Evolutionary conservation across 2,329 filamentous ascomycete species (phyloP), one percentile per base, ranked within the genome.

Genomic region (Verticillium albo-atrum): DNA sequence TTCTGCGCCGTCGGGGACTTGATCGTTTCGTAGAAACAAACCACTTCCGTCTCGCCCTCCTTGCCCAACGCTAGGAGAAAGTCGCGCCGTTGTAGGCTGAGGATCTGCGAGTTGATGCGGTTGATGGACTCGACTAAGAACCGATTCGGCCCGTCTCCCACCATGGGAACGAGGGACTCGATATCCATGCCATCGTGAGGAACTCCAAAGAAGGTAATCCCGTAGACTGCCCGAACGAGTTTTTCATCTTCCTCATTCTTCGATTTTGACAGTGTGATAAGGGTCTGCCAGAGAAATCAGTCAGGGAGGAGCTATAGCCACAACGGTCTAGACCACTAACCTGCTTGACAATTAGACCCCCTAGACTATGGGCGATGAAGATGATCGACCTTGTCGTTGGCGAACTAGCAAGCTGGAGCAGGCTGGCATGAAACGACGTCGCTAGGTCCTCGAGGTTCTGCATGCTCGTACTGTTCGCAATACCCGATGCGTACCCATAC

Each of bases 1-100:
- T 61, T 27, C 54, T 59, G 54, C 61, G 68, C 67, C 17, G 68
- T 68, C 9, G 61, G 67, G 20, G 67, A 70, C 42, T 58, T 23
- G 14, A 60, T 20, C 2, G 68, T 70, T 58, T 70, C 67, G 52
- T 67, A 68, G 57, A 68, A 70, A 56, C 64, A 69, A 30, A 66
- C 51, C 14, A 68, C 47, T 58, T 68, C 62, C 14, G 60, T 63
- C 2, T 61, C 52, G 6, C 59, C 61, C 42, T 63, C 37, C 10
- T 12, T 26, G 2, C 61, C 62, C 12, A 68, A 35, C 7, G 61
- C 59, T 12, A 20, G 27, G 14, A 47, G 55, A 54, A 60, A 60
- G 17, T 60, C 58, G 12, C 55, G 55, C 51, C 35, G 55, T 32
- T 54, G 58, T 14, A 37, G 54, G 26, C 20, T 54, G 47, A 60